Base-by-base conservation (phyloP, 139 green algal species). In the Chlorella sp. region DNA sequence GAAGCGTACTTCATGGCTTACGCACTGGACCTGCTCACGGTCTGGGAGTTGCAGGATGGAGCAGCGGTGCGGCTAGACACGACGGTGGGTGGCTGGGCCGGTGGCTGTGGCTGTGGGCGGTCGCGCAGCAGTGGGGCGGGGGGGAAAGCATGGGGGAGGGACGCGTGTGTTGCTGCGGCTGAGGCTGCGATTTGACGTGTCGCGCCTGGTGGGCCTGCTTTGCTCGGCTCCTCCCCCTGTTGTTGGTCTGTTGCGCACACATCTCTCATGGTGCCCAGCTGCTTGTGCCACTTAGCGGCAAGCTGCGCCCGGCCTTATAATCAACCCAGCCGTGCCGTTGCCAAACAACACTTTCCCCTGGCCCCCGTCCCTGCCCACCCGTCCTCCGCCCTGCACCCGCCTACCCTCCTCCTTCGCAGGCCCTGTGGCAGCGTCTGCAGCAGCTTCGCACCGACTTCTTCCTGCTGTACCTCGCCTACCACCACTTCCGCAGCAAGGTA, bases 401-500 rank as follows among this genome's bases (percentile, higher is more conserved):
- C 32, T 14, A 71, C 22, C 53, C 34, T 22, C 81, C 32, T 14
- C 61, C 26, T 11, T 9, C n/a, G 28, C 78, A 91, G 73, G 86
- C 69, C 3, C 64, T 92, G 64, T 93, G 91, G 91, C 75, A 82
- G 60, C 64, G 81, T 0, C 28, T 91, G 22, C 78, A 39, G 79
- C 40, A 86, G 57, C 42, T 53, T 11, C 78, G 91, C 1, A 26
- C 40, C 32, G 91, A 93, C 61, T 93, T 93, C 48, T 82, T 89
- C 34, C 53, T 92, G 40, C 77, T 91, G 12, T 93, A 93, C 71
- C 85, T 93, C 0, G 76, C 81, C 37, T 93, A 93, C 83, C 91
- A 93, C 86, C 91, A 93, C 81, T 93, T 92, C 61, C 73, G 91
- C 36, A 90, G 91, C 88, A 93, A 93, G 83, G 88, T 89, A 36